Conservation (phyloP, 2,329 filamentous ascomycete species). For the Cercospora canescens region DNA sequence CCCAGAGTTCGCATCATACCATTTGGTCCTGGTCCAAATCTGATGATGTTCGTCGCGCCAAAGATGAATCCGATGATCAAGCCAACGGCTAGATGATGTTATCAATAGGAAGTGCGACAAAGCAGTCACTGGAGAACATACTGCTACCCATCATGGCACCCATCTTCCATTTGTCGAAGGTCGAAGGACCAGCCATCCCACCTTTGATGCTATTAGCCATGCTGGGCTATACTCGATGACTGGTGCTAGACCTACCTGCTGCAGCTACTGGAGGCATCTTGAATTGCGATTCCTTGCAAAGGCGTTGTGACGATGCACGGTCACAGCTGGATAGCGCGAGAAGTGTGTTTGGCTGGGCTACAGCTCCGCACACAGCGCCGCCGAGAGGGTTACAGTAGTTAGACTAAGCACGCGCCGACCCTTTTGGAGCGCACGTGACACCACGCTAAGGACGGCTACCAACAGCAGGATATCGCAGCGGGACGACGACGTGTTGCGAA, state of each 20-base stretch:
- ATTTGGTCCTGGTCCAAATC: conserved; percentile 89
- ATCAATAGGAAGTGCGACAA: background rate
- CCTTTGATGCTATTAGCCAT: conserved; percentile 12
- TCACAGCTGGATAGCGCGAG: background rate
- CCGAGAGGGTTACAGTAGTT: background rate
- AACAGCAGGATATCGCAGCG: conserved; percentile 1
- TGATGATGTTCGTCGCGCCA: conserved; percentile 87
- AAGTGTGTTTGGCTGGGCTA: background rate
- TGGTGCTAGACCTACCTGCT: conserved; percentile 15
- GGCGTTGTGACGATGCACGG: background rate
- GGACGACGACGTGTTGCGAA: background rate
- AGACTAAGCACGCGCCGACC: background rate
- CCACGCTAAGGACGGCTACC: background rate
- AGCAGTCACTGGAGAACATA: conserved; percentile 53
- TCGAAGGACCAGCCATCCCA: conserved; percentile 58
- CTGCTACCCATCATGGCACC: conserved; percentile 97
- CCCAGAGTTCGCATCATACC: conserved; percentile 92
- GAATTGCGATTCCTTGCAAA: background rate
- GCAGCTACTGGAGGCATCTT: conserved; percentile 37
- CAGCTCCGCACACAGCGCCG: background rate
- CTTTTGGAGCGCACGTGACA: background rate
- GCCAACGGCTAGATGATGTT: conserved; percentile 73
- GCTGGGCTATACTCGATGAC: background rate
- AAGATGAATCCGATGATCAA: conserved; percentile 98
- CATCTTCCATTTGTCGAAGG: conserved; percentile 86